These are phyloP conservation scores for Penicillium lividum DNA, from an alignment of 495 filamentous ascomycete species.

Conservation along the genomic window DNA sequence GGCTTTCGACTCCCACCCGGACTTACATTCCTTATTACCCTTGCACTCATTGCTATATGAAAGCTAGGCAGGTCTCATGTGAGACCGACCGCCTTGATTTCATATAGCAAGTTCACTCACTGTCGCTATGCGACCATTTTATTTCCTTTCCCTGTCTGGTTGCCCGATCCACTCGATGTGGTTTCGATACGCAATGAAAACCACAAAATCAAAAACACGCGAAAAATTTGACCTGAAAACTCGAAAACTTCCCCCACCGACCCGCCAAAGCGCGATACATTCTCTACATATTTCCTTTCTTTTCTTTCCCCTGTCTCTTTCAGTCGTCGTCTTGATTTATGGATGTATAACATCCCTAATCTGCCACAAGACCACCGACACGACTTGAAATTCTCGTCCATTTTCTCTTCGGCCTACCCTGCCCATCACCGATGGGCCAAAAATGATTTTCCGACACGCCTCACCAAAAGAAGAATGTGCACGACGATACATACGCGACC, in stretches of 20 bases:
- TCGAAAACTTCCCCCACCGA: slow-evolving; percentile 7
- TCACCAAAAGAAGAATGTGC: slow-evolving; percentile 29
- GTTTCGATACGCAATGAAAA: slow-evolving; percentile 11
- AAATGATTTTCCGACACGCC: slow-evolving; percentile 15
- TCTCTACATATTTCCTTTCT: slow-evolving; percentile 20
- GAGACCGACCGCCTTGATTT: slow-evolving; percentile 3
- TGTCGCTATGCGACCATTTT: slow-evolving; percentile 17
- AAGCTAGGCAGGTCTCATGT: neutral
- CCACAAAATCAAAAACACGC: slow-evolving; percentile 25
- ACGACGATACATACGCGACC: slow-evolving; percentile 31
- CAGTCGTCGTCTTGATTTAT: slow-evolving; percentile 7
- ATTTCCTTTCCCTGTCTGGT: slow-evolving; percentile 21
- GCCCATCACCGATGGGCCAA: slow-evolving; percentile 9
- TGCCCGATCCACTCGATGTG: slow-evolving; percentile 2
- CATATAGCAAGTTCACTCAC: slow-evolving; percentile 18
- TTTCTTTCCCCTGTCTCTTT: slow-evolving; percentile 22
- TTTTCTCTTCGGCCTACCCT: slow-evolving; percentile 25
- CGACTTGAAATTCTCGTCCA: slow-evolving; percentile 9
- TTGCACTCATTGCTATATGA: neutral
- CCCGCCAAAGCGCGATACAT: slow-evolving; percentile 19
- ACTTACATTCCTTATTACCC: slow-evolving; percentile 8
- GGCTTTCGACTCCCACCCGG: slow-evolving; percentile 16
- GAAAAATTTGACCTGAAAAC: slow-evolving; percentile 14
- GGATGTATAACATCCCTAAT: neutral
- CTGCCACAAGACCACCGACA: neutral